Conservation (phyloP, 179 eudicot genomes). For the Beta corolliflora region DNA sequence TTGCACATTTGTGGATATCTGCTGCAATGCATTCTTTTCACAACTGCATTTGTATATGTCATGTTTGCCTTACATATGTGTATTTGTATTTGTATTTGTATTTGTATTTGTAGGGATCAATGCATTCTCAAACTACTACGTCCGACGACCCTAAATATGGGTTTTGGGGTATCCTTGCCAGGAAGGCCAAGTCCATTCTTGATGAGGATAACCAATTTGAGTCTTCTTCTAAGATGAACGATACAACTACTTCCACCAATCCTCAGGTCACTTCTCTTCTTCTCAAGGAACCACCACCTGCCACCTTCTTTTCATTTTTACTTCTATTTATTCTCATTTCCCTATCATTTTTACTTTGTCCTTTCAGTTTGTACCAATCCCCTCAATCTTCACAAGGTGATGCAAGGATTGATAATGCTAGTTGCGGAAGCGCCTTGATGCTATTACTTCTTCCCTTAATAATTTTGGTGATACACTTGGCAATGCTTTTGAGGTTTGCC, state of each 20-base stretch:
- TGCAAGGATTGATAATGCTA: conserved; percentile 58
- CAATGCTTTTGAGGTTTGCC: conserved; percentile 82
- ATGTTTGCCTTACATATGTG: too few relatives aligned
- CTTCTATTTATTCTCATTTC: background rate
- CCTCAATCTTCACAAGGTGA: conserved; percentile 45
- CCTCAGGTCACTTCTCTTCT: conserved; percentile 45
- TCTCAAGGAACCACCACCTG: background rate
- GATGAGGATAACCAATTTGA: conserved; percentile 57
- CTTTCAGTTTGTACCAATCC: conserved; percentile 39
- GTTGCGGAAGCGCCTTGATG: conserved; percentile 74
- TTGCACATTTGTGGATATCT: too few relatives aligned
- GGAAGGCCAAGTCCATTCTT: conserved; percentile 82
- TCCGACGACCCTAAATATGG: conserved; percentile 61
- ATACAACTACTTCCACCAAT: conserved; percentile 26
- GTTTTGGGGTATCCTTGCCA: conserved; percentile 90
- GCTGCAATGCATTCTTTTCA: background rate
- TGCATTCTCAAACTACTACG: conserved; percentile 44
- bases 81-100: too few relatives aligned
- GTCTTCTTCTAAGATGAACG: conserved; percentile 31
- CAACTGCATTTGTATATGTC: too few relatives aligned
- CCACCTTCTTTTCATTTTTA: background rate
- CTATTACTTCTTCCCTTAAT: conserved; percentile 75
- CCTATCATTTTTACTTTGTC: background rate
- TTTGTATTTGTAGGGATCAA: conserved; percentile 40
- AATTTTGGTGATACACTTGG: conserved; percentile 78